A percentile compares a stretch with the other conserved stretches of the same genome.
phyloP scores from a whole-genome alignment of 768 basidiomycete species.

The Kwoniella mangroviensis region DNA sequence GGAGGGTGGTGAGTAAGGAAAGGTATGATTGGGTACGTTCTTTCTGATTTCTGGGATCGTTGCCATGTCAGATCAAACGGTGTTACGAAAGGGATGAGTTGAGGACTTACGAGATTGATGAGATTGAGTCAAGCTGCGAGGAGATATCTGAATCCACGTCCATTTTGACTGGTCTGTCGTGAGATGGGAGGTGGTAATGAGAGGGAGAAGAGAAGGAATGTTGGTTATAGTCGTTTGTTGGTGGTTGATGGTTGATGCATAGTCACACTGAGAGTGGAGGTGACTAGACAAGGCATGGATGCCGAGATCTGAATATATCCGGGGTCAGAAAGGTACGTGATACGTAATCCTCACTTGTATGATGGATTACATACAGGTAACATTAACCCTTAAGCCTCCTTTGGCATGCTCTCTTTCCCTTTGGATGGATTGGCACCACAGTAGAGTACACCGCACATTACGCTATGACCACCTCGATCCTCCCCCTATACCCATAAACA shows the following conservation, averaged over 20 bases:
- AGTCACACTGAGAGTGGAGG: too few relatives aligned
- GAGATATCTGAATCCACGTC: conserved; percentile 26
- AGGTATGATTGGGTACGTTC: conserved; percentile 68
- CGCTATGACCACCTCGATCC: conserved; percentile 9
- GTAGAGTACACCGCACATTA: neutral
- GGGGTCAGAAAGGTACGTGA: neutral
- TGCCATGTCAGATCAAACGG: neutral
- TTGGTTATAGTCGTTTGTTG: neutral
- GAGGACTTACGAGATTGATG: conserved; percentile 6
- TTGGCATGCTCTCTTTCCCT: neutral
- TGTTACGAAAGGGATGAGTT: too few relatives aligned
- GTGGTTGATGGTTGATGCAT: too few relatives aligned
- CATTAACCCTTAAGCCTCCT: neutral
- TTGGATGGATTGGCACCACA: neutral
- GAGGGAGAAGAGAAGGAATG: neutral
- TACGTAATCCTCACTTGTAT: neutral
- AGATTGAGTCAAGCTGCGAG: conserved; percentile 29
- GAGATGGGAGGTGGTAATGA: neutral
- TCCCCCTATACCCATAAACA: neutral
- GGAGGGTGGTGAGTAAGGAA: conserved; percentile 62
- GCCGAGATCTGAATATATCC: too few relatives aligned
- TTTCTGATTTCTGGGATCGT: conserved; percentile 39
- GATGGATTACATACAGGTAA: too few relatives aligned
- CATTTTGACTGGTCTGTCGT: conserved; percentile 22
- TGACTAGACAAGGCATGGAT: too few relatives aligned